Conservation (phyloP, 1,284 basidiomycete species). For the Melampsora medusae region DNA sequence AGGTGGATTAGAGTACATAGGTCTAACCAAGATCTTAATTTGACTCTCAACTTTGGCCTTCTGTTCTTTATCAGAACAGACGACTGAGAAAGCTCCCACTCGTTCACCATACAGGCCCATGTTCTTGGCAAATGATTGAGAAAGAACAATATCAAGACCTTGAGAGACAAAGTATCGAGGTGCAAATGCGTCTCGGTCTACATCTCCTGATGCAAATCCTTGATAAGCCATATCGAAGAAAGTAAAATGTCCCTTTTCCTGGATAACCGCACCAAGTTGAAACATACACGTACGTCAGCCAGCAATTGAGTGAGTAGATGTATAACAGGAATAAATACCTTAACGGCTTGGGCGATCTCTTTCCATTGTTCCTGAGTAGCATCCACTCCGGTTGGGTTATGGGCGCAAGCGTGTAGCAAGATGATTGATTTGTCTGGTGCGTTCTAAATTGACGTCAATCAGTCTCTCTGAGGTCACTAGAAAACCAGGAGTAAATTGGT, state of each 20-base stretch:
- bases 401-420: constrained; percentile 55
- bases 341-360: constrained; percentile 71
- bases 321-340: constrained; percentile 52
- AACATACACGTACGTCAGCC: background rate
- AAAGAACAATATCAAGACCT: constrained; percentile 54
- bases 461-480: background rate
- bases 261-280: constrained; percentile 10
- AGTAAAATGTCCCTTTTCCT: constrained; percentile 80
- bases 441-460: background rate
- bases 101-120: constrained; percentile 56
- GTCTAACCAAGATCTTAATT: constrained; percentile 91
- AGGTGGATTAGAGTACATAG: constrained; percentile 98
- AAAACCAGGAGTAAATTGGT: background rate
- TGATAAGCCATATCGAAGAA: constrained; percentile 92
- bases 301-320: background rate
- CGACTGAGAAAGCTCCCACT: constrained; percentile 54
- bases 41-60: constrained; percentile 53
- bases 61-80: constrained; percentile 52
- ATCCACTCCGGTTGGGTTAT: constrained; percentile 71
- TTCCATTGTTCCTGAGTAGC: constrained; percentile 86
- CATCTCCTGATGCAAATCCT: constrained; percentile 57
- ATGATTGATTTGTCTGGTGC: constrained; percentile 54
- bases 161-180: constrained; percentile 55
- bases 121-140: constrained; percentile 56
- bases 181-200: constrained; percentile 53